Conservation (phyloP, 2,329 filamentous ascomycete species). For the Sarocladium oryzae region DNA sequence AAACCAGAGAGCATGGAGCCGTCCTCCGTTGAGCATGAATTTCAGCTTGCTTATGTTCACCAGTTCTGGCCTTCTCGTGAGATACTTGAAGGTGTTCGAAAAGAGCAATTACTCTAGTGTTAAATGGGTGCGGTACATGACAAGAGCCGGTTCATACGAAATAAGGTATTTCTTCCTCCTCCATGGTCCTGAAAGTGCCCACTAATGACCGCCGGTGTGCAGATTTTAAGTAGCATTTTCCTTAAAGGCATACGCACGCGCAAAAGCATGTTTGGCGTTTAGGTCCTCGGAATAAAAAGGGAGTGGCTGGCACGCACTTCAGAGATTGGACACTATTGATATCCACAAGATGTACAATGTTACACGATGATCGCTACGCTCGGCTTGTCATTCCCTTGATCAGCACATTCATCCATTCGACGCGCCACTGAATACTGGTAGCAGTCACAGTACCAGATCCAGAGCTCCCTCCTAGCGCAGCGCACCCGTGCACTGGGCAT, state of each 20-base stretch:
- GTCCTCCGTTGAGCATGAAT: constrained; percentile 83
- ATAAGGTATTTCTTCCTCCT: constrained; percentile 55
- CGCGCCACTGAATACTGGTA: neutral
- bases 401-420: neutral
- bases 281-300: neutral
- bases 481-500: neutral
- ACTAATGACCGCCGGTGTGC: neutral
- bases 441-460: neutral
- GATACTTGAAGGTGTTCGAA: constrained; percentile 98
- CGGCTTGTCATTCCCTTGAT: no score
- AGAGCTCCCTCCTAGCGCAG: neutral
- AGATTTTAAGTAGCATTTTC: neutral
- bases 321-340: neutral
- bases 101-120: constrained; percentile 99
- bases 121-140: constrained; percentile 99
- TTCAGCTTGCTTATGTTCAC: constrained; percentile 98
- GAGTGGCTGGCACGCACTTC: neutral
- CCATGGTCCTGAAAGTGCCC: neutral
- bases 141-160: constrained; percentile 93
- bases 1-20: constrained; percentile 93
- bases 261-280: constrained; percentile 3
- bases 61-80: constrained; percentile 81
- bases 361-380: neutral
- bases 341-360: neutral
- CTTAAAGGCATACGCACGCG: neutral